A percentile compares a stretch with the other conserved stretches of the same genome.
phyloP scores from a whole-genome alignment of 768 basidiomycete genomes.

The Chalciporus pseudorubinellus region DNA sequence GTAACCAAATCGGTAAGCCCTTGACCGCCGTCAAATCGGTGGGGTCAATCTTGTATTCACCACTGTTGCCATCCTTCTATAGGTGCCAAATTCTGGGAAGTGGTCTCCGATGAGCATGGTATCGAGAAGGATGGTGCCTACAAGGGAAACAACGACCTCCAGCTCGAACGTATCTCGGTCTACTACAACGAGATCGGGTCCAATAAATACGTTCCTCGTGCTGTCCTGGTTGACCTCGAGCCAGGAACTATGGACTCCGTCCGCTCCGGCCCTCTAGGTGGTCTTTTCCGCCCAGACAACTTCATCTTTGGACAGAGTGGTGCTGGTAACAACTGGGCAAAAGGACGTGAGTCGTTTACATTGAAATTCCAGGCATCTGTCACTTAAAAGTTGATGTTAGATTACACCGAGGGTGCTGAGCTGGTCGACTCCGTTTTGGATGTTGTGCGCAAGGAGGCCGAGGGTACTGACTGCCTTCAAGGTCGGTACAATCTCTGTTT shows the following conservation, averaged over 20 bases:
- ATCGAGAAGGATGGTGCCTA: constrained; percentile 92
- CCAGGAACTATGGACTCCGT: constrained; percentile 96
- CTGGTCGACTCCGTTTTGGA: constrained; percentile 97
- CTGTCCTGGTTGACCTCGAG: constrained; percentile 95
- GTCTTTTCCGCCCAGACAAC: constrained; percentile 96
- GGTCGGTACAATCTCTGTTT: constrained; percentile 47
- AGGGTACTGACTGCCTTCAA: constrained; percentile 95
- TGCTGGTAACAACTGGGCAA: constrained; percentile 99
- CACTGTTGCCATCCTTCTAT: constrained; percentile 17
- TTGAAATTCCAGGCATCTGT: neutral
- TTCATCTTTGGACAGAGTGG: constrained; percentile 98
- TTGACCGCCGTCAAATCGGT: constrained; percentile 15
- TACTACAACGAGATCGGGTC: constrained; percentile 97
- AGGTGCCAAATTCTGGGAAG: constrained; percentile 98
- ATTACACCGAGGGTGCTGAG: constrained; percentile 96
- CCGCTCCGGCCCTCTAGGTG: constrained; percentile 85
- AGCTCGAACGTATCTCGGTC: constrained; percentile 95
- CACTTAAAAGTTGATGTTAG: constrained; percentile 5
- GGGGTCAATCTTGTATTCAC: constrained; percentile 15
- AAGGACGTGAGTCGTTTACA: constrained; percentile 77
- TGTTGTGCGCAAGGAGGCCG: constrained; percentile 98
- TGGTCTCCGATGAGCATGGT: constrained; percentile 97
- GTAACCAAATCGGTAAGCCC: constrained; percentile 95
- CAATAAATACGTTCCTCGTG: constrained; percentile 98
- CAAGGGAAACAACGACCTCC: constrained; percentile 91